Percentiles rank a stretch among this genome's conserved stretches.
Conservation (phyloP, 129 eudicot species). For the Flaveria brownii region DNA sequence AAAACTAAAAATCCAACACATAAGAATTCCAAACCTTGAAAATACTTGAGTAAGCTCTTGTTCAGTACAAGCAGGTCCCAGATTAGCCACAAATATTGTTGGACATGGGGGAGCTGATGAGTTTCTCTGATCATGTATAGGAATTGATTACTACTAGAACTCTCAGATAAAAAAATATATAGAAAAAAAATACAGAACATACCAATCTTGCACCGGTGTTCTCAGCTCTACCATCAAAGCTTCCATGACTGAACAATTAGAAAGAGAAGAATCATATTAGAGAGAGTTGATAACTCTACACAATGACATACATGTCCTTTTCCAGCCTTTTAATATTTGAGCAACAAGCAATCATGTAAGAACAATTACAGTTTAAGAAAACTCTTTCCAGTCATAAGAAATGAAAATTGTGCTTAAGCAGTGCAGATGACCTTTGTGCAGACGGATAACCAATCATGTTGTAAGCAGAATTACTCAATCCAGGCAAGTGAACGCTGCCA, state of each 20-base stretch:
- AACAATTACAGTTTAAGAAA: constrained; percentile 36
- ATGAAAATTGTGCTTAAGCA: constrained; percentile 73
- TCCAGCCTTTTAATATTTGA: constrained; percentile 49
- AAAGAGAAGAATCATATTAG: constrained; percentile 26
- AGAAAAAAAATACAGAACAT: constrained; percentile 10
- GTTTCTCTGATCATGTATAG: constrained; percentile 34
- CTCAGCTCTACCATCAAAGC: constrained; percentile 49
- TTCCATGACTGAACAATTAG: constrained; percentile 50
- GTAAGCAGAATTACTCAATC: constrained; percentile 98
- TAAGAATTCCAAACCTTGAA: constrained; percentile 56
- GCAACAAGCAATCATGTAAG: constrained; percentile 41
- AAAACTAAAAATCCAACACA: neutral
- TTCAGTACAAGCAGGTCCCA: constrained; percentile 79
- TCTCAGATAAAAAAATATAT: neutral
- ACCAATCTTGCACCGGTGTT: constrained; percentile 52
- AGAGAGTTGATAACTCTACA: constrained; percentile 1
- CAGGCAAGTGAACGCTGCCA: constrained; percentile 97
- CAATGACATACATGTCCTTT: constrained; percentile 17
- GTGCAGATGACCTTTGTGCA: constrained; percentile 99
- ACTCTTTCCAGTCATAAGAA: constrained; percentile 35
- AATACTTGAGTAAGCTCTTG: constrained; percentile 85
- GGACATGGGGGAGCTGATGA: constrained; percentile 77
- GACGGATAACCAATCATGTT: constrained; percentile 96
- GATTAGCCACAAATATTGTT: constrained; percentile 89
- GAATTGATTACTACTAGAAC: constrained; percentile 4